Percentiles rank a stretch among this genome's conserved stretches.
These are phyloP conservation scores for Mycena rebaudengoi DNA, from an alignment of 768 basidiomycete species.

Conservation along the genomic window DNA sequence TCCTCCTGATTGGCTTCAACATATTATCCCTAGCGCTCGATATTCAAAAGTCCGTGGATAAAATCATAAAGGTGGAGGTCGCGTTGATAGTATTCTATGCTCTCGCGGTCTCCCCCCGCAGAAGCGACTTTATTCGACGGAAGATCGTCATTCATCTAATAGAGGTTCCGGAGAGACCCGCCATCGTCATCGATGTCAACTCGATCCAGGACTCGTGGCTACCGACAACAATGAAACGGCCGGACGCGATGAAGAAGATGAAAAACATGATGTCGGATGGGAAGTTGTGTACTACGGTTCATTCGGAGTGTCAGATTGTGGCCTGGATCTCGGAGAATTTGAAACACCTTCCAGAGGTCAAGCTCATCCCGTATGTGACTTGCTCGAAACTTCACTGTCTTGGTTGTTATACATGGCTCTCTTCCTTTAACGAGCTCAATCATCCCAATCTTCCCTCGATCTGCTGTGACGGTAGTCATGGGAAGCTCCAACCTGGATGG, in stretches of 20 bases:
- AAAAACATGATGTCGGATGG: background rate
- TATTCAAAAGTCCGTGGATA: background rate
- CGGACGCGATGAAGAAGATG: background rate
- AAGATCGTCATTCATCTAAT: background rate
- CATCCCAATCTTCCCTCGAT: background rate
- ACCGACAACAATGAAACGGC: background rate
- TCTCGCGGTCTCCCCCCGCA: slow-evolving; percentile 1
- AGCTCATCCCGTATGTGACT: background rate
- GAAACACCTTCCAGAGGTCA: background rate
- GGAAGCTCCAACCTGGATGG: background rate
- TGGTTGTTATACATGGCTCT: background rate
- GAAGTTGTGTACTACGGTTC: background rate
- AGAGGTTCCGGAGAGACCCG: background rate
- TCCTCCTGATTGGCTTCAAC: slow-evolving; percentile 3
- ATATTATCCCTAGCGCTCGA: slow-evolving; percentile 1
- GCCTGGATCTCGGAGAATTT: background rate
- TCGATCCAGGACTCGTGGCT: background rate
- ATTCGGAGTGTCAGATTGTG: background rate
- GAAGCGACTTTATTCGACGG: background rate
- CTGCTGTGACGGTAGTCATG: background rate
- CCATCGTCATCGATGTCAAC: background rate
- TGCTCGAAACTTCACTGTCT: background rate
- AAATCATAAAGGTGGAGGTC: background rate
- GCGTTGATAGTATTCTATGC: background rate
- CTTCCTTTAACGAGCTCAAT: background rate